These are phyloP conservation scores for Cynanchum wilfordii DNA, from an alignment of 257 asterid species.

Conservation along the genomic window DNA sequence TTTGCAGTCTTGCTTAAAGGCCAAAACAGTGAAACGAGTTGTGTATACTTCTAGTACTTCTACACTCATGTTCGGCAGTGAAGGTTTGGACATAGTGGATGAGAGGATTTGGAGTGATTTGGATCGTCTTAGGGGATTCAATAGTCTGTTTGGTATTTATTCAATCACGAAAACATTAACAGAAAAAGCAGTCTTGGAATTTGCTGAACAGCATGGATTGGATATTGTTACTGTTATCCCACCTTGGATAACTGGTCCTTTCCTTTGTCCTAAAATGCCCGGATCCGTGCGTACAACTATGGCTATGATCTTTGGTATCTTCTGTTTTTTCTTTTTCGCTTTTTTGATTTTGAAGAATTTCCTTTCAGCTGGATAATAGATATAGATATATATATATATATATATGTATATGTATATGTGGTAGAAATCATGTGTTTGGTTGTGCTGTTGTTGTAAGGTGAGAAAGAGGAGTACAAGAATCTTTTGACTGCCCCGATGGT, in stretches of 20 bases:
- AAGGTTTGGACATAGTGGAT: constrained; percentile 18
- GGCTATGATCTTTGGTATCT: constrained; percentile 44
- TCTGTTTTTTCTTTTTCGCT: neutral
- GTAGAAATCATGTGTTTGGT: neutral
- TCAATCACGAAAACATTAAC: constrained; percentile 45
- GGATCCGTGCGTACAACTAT: constrained; percentile 32
- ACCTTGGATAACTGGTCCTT: constrained; percentile 56
- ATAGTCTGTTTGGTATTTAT: constrained; percentile 25
- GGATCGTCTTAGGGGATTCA: constrained; percentile 20
- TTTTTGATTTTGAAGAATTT: neutral
- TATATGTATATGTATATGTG: too few species aligned
- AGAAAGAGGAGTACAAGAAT: constrained; percentile 14
- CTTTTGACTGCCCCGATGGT: constrained; percentile 17
- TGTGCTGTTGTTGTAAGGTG: constrained; percentile 18
- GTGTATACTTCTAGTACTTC: constrained; percentile 51
- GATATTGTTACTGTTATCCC: constrained; percentile 49
- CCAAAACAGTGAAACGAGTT: constrained; percentile 45
- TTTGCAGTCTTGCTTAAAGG: constrained; percentile 38
- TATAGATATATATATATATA: too few species aligned
- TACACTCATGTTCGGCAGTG: constrained; percentile 16
- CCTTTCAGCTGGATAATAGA: too few species aligned
- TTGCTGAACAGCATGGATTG: constrained; percentile 42
- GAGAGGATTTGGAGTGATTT: constrained; percentile 43
- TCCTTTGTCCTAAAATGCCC: constrained; percentile 40
- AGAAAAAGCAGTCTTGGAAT: constrained; percentile 48